A percentile compares a stretch with the other conserved stretches of the same genome.
These are phyloP conservation scores for Ganoderma lucidum DNA, from an alignment of 1,284 basidiomycete genomes.

Conservation along the genomic window DNA sequence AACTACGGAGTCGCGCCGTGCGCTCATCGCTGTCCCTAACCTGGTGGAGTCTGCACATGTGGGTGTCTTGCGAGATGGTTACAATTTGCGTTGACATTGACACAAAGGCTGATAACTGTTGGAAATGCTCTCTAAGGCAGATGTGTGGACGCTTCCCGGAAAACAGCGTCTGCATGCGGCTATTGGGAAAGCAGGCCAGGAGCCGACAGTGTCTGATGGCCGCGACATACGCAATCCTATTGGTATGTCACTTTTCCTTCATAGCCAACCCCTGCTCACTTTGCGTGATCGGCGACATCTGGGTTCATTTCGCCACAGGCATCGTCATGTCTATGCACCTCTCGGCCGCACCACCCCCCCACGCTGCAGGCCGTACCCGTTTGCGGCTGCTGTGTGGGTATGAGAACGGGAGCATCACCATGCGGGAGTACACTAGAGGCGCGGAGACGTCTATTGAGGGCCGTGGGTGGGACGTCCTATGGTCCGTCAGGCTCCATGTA, in stretches of 20 bases:
- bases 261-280: neutral
- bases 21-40: conserved; percentile 83
- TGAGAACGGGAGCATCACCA: conserved; percentile 81
- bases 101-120: neutral
- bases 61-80: conserved; percentile 35
- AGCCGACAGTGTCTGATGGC: conserved; percentile 49
- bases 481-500: conserved; percentile 76
- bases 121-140: conserved; percentile 59
- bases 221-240: conserved; percentile 47
- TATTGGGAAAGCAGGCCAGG: conserved; percentile 61
- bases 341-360: conserved; percentile 45
- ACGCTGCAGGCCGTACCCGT: conserved; percentile 45
- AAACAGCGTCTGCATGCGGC: conserved; percentile 79
- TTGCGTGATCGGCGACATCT: neutral
- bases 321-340: conserved; percentile 89
- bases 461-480: conserved; percentile 75
- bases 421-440: conserved; percentile 59
- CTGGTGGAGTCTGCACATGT: conserved; percentile 87
- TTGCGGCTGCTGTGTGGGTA: conserved; percentile 76
- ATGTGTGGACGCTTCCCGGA: conserved; percentile 79
- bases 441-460: conserved; percentile 70
- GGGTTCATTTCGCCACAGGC: conserved; percentile 50
- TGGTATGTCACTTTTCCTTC: conserved; percentile 24
- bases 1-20: conserved; percentile 40
- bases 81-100: neutral